Base-by-base conservation (phyloP, 1,284 basidiomycete genomes). In the Cryptococcus sp. region DNA sequence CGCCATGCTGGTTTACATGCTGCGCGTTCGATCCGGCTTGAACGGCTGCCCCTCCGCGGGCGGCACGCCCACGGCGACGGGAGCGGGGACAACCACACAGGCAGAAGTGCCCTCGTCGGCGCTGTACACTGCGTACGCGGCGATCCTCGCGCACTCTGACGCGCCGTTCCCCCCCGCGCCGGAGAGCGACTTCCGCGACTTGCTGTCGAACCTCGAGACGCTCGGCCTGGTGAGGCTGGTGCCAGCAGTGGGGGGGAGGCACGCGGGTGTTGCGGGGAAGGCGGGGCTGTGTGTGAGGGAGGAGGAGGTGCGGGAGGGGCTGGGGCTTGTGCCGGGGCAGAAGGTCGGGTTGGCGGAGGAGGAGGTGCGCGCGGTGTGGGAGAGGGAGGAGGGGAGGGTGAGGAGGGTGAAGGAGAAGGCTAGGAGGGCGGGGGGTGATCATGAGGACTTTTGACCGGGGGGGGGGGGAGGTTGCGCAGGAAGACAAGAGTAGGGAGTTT, bases 181-280 rank as follows among this genome's bases (percentile, higher is more conserved):
- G n/a, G 72, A 75, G 57, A 62, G 66, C 36, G 75, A 76, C 63
- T 76, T 71, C 57, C 65, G 71, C 46, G 75, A 76, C 59, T 58
- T 76, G 21, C 55, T 76, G 4, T 70, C 70, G 39, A 73, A 73
- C 58, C 67, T 73, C 47, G 75, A 76, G 56, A 68, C 68, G 4
- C 60, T 75, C 23, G 75, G 75, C 21, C 52, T 76, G 24, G 59
- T 76, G 15, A 58, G 65, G 12, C 56, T 75, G 42, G 42, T 20
- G 42, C n/a, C n/a, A n/a, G n/a, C 18, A 12, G 12, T 18, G 18
- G 42, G 18, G 42, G 42, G 50, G 0, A n/a, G 40, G 0, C n/a
- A n/a, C n/a, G n/a, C n/a, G n/a, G n/a, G n/a, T n/a, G n/a, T n/a
- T n/a, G 63, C 55, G 7, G 57, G 59, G 3, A 65, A 60, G 24